Conservation (phyloP, 495 filamentous ascomycete species). For the Hypoxylon lienhwacheense region DNA sequence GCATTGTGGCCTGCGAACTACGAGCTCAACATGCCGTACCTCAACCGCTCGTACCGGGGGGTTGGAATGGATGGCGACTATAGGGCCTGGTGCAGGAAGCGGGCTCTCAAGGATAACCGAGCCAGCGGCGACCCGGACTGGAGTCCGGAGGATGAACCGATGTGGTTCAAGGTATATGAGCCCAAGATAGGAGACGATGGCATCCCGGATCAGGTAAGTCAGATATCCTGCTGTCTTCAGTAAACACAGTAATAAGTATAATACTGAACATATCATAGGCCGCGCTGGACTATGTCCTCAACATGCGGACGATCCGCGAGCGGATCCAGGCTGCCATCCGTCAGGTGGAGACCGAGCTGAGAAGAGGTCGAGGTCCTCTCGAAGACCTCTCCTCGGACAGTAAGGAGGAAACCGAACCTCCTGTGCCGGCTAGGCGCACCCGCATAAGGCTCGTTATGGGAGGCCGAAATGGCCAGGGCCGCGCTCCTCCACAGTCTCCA, state of each 20-base stretch:
- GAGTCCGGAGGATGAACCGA: not conserved
- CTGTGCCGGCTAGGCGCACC: too few relatives aligned
- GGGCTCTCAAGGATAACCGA: not conserved
- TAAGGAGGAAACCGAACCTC: too few relatives aligned
- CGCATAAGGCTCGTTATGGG: too few relatives aligned
- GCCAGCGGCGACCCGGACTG: not conserved
- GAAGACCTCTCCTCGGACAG: not conserved
- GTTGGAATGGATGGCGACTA: not conserved
- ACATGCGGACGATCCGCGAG: not conserved
- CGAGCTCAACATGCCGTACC: not conserved
- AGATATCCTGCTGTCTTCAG: too few relatives aligned
- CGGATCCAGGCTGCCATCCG: not conserved
- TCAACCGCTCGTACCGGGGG: not conserved
- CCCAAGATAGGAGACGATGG: slow-evolving; percentile 5
- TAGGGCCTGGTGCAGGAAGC: not conserved
- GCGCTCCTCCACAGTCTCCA: too few relatives aligned
- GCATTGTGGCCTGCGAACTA: not conserved
- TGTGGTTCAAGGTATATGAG: not conserved
- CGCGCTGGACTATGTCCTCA: not conserved
- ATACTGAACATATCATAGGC: too few relatives aligned
- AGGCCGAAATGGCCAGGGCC: too few relatives aligned
- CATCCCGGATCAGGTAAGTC: slow-evolving; percentile 6
- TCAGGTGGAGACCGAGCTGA: not conserved
- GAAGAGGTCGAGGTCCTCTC: not conserved
- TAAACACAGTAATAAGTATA: too few relatives aligned